Evolutionary conservation across 1,139 yeast species (phyloP).

Genomic region (Pichia sp.): DNA sequence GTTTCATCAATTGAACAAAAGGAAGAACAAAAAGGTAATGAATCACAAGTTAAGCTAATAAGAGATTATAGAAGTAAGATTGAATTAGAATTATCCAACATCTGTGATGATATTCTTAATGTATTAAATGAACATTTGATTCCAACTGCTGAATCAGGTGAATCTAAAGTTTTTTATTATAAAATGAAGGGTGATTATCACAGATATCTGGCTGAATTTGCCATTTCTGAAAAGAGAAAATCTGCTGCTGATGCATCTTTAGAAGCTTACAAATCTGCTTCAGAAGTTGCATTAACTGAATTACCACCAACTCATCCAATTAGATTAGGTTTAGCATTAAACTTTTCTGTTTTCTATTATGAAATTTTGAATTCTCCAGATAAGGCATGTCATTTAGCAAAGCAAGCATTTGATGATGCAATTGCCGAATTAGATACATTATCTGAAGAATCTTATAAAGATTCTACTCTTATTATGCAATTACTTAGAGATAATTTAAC

Average conservation of each 20-base stretch:
- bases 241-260: constrained; percentile 88
- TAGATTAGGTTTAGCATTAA: constrained; percentile 94
- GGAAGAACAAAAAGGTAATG: constrained; percentile 94
- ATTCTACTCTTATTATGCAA: constrained; percentile 97
- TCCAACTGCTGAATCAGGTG: constrained; percentile 93
- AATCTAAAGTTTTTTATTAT: constrained; percentile 95
- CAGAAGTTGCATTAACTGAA: constrained; percentile 94
- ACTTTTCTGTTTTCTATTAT: constrained; percentile 96
- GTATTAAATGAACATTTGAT: constrained; percentile 86
- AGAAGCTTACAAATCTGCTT: constrained; percentile 91
- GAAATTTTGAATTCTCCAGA: constrained; percentile 97
- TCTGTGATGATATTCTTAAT: constrained; percentile 87
- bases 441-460: constrained; percentile 97
- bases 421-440: constrained; percentile 97
- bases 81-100: constrained; percentile 86
- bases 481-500: constrained; percentile 96
- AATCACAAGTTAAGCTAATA: constrained; percentile 78
- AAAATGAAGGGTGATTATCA: constrained; percentile 99
- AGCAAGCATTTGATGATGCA: constrained; percentile 98
- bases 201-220: constrained; percentile 97
- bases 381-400: constrained; percentile 97
- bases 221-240: constrained; percentile 84
- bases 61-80: constrained; percentile 93
- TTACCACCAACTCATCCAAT: constrained; percentile 98
- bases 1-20: constrained; percentile 96